Evolutionary conservation across 352 stramenopile species (phyloP).

Genomic region (Phytophthora agathidicida): DNA sequence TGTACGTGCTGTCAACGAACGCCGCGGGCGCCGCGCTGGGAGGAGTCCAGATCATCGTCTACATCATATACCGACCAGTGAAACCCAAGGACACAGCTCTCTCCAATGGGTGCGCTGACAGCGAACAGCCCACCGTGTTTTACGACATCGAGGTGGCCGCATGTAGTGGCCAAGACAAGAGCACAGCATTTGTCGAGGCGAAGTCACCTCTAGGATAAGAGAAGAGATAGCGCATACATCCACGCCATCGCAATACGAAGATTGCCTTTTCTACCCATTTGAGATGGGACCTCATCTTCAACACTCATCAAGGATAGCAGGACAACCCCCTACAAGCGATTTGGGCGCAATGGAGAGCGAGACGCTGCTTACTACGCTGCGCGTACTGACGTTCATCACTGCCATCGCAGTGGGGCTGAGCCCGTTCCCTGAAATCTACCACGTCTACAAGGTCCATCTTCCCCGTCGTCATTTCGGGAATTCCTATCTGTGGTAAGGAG

Average conservation of each 20-base stretch:
- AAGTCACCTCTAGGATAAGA: conserved; percentile 5
- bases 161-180: conserved; percentile 4
- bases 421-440: conserved; percentile 17
- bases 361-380: conserved; percentile 16
- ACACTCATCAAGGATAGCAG: conserved; percentile 17
- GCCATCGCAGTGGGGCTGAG: conserved; percentile 23
- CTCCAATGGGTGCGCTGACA: neutral
- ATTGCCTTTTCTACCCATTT: neutral
- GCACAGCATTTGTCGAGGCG: conserved; percentile 6
- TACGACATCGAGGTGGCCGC: conserved; percentile 15
- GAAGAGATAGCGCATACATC: no score
- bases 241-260: no score
- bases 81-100: conserved; percentile 8
- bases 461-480: conserved; percentile 18
- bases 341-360: neutral
- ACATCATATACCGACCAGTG: conserved; percentile 29
- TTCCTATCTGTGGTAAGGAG: conserved; percentile 28
- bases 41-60: conserved; percentile 26
- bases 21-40: conserved; percentile 18
- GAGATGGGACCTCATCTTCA: conserved; percentile 7
- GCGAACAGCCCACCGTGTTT: conserved; percentile 21
- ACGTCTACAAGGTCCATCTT: conserved; percentile 27
- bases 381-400: conserved; percentile 24
- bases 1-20: conserved; percentile 41
- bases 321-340: no score